Evolutionary conservation across 2,329 filamentous ascomycete species (phyloP), one percentile per base, ranked within the genome.

Genomic region (Pestalotiopsis sp.): DNA sequence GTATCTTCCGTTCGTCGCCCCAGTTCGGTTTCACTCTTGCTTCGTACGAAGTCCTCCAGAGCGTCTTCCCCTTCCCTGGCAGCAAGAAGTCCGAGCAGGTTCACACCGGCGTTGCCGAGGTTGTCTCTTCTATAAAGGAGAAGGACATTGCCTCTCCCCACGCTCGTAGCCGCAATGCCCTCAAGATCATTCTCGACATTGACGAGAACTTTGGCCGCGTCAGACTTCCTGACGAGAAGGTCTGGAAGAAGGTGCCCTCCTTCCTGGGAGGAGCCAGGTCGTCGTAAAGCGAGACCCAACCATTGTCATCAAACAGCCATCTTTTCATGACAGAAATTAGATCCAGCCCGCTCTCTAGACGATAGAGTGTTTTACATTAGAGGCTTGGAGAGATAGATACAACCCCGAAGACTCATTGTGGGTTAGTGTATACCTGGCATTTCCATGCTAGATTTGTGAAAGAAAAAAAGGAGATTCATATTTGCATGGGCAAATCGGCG

Each of bases 21-120:
- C 96, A 99, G 79, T 99, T 99, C 80, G 96, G 96, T 72, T 98
- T 98, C 85, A 99, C 96, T 0, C 90, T 99, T 27, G 96, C 96
- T 3, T 93, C 93, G 58, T 99, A 98, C 81, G 96, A 99, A 82
- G 87, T 99, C 49, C 85, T 99, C 65, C 94, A 98, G 83, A 92
- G 86, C 70, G 67, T 90, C 58, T 83, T 98, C 59, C 96, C 96
- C 5, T 90, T 93, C 85, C 94, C 94, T 2, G 93, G 93, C 66
- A 83, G 83, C 57, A 39, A 73, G 17, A 82, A 85, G 70, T 79
- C 82, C 36, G 86, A 89, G 58, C 81, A 87, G 68, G 83, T 87
- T 5, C 83, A 87, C 67, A 85, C 83, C 20, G 91, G 91, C 61
- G 86, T 90, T 49, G 80, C 88, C 20, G 91, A 92, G 73, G 90